Evolutionary conservation across 208 protist genomes (phyloP).

Genomic region (Trypanosoma congolense): DNA sequence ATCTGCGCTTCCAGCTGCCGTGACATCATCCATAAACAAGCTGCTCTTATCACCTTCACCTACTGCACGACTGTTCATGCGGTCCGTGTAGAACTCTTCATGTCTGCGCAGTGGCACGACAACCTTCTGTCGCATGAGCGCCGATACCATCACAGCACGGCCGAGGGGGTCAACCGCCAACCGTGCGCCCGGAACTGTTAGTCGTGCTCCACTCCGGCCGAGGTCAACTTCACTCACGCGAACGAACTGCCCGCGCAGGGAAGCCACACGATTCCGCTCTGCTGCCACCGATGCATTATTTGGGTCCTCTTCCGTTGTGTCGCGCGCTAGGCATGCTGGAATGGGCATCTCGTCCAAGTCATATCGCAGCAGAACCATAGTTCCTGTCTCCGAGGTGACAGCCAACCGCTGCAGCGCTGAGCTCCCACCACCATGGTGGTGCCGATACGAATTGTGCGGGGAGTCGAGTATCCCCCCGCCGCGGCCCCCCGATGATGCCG

Average conservation of each 20-base stretch:
- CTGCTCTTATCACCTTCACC: constrained; percentile 11
- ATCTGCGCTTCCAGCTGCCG: not conserved
- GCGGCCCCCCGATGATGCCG: constrained; percentile 6
- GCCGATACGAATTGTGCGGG: not conserved
- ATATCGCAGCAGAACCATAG: constrained; percentile 93
- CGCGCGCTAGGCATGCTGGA: constrained; percentile 21
- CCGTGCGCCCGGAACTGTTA: constrained; percentile 93
- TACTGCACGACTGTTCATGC: constrained; percentile 7
- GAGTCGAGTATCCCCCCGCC: constrained; percentile 20
- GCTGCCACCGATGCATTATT: not conserved
- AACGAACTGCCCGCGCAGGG: constrained; percentile 80
- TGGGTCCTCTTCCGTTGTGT: constrained; percentile 4
- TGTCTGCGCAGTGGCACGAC: constrained; percentile 52
- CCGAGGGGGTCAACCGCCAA: constrained; percentile 94
- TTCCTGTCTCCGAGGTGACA: constrained; percentile 92
- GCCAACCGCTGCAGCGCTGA: constrained; percentile 54
- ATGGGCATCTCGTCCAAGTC: constrained; percentile 61
- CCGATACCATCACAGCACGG: constrained; percentile 94
- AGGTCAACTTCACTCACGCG: constrained; percentile 95
- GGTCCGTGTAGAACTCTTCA: constrained; percentile 22
- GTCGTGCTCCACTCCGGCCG: constrained; percentile 94
- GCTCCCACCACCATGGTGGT: not conserved
- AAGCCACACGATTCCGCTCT: constrained; percentile 34
- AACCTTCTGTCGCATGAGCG: constrained; percentile 66
- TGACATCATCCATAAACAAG: constrained; percentile 10